Evolutionary conservation across 495 filamentous ascomycete genomes (phyloP).

Genomic region (Neurospora sp.): DNA sequence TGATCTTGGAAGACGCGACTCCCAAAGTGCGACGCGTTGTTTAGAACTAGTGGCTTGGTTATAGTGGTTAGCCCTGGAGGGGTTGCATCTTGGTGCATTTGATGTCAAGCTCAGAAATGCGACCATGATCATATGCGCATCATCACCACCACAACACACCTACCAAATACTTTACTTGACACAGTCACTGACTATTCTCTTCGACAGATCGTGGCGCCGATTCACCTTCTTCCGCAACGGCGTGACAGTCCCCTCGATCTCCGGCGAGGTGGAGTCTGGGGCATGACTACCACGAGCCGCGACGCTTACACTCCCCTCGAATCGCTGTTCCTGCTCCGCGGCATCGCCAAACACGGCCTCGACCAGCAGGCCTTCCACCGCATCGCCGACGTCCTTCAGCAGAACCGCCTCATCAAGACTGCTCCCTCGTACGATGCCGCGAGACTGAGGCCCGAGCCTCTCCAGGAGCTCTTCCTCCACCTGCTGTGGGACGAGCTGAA

Average conservation of each 20-base stretch:
- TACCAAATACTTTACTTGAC: slow-evolving; percentile 8
- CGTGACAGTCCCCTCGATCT: slow-evolving; percentile 44
- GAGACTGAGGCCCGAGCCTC: slow-evolving; percentile 65
- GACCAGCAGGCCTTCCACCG: slow-evolving; percentile 54
- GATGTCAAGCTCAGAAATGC: not conserved
- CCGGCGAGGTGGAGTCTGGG: slow-evolving; percentile 44
- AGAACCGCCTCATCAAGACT: slow-evolving; percentile 57
- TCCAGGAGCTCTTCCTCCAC: slow-evolving; percentile 66
- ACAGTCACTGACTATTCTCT: not conserved
- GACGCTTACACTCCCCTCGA: slow-evolving; percentile 76
- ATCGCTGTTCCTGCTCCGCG: slow-evolving; percentile 80
- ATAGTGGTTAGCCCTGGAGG: not conserved
- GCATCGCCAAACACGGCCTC: slow-evolving; percentile 57
- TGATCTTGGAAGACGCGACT: not conserved
- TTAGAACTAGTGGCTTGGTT: not conserved
- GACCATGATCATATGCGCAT: not conserved
- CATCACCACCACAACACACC: not conserved
- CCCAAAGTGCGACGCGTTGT: not conserved
- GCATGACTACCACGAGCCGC: slow-evolving; percentile 42
- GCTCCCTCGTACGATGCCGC: slow-evolving; percentile 58
- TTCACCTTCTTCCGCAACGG: slow-evolving; percentile 34
- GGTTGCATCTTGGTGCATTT: not conserved
- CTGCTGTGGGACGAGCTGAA: slow-evolving; percentile 64
- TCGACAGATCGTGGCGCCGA: slow-evolving; percentile 40
- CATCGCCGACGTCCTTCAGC: slow-evolving; percentile 65